These are phyloP conservation scores for Hyphopichia burtonii DNA, from an alignment of 1,139 yeast species.

Conservation along the genomic window DNA sequence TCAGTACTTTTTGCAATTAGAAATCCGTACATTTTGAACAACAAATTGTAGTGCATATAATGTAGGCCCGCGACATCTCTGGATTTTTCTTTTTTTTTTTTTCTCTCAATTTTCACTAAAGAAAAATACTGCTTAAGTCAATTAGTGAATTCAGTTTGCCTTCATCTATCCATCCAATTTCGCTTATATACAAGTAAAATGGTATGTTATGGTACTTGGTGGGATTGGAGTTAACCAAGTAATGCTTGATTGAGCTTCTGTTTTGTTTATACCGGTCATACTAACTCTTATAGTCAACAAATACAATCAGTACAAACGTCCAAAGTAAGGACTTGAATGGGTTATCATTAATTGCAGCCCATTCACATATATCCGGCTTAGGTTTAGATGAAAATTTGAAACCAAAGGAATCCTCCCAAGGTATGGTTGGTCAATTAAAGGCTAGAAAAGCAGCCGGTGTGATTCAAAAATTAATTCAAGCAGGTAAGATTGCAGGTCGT, in stretches of 20 bases:
- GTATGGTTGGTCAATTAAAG: conserved; percentile 95
- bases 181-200: conserved; percentile 1
- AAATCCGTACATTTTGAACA: neutral
- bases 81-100: neutral
- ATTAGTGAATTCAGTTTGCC: neutral
- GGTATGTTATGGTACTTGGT: conserved; percentile 2
- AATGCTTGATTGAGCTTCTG: neutral
- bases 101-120: neutral
- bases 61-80: conserved; percentile 1
- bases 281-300: conserved; percentile 13
- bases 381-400: conserved; percentile 90
- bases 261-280: neutral
- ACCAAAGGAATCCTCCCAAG: conserved; percentile 79
- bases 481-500: conserved; percentile 94
- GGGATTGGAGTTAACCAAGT: neutral
- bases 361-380: conserved; percentile 92
- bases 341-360: conserved; percentile 85
- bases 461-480: conserved; percentile 86
- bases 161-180: neutral
- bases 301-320: conserved; percentile 34
- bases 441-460: conserved; percentile 98
- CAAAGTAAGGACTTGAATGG: conserved; percentile 51
- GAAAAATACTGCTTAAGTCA: too few species aligned
- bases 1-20: neutral
- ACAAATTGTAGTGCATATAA: neutral